Evolutionary conservation across 768 basidiomycete species (phyloP).

Genomic region (Collybiopsis confluens): DNA sequence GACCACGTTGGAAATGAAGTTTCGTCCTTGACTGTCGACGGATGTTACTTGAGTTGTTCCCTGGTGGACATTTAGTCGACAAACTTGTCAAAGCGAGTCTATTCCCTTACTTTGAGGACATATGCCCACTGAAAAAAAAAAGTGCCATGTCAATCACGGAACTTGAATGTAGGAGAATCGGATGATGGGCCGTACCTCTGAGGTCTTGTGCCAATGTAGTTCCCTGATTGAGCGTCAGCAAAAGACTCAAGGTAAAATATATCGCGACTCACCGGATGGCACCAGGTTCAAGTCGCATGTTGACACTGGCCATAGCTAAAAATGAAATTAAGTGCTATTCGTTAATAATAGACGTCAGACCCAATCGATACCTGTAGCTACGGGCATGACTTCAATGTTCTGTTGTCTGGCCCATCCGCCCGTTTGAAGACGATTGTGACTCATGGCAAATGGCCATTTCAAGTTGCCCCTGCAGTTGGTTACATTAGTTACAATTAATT

Average conservation of each 20-base stretch:
- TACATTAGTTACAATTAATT: too few relatives aligned
- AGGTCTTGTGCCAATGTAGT: constrained; percentile 50
- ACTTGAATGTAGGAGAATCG: not conserved
- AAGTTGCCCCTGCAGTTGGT: constrained; percentile 34
- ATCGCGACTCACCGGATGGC: constrained; percentile 36
- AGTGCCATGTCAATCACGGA: not conserved
- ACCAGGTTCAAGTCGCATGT: constrained; percentile 49
- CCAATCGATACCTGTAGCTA: constrained; percentile 36
- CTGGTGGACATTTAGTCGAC: constrained; percentile 18
- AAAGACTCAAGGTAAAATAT: not conserved
- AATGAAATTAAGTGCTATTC: constrained; percentile 4
- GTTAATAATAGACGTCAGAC: not conserved
- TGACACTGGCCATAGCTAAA: constrained; percentile 39
- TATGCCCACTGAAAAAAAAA: constrained; percentile 40
- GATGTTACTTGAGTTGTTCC: constrained; percentile 45
- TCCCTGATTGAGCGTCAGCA: constrained; percentile 27
- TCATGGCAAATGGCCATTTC: constrained; percentile 56
- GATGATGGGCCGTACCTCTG: constrained; percentile 28
- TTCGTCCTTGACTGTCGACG: constrained; percentile 43
- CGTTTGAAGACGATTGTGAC: constrained; percentile 50
- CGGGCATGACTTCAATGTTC: constrained; percentile 47
- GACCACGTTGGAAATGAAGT: constrained; percentile 48
- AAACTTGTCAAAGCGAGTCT: not conserved
- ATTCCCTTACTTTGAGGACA: constrained; percentile 34
- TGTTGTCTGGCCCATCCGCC: constrained; percentile 61